A percentile compares a stretch with the other conserved stretches of the same genome.
Conservation (phyloP, 805 yeast genomes). For the Metschnikowia corniflorae region DNA sequence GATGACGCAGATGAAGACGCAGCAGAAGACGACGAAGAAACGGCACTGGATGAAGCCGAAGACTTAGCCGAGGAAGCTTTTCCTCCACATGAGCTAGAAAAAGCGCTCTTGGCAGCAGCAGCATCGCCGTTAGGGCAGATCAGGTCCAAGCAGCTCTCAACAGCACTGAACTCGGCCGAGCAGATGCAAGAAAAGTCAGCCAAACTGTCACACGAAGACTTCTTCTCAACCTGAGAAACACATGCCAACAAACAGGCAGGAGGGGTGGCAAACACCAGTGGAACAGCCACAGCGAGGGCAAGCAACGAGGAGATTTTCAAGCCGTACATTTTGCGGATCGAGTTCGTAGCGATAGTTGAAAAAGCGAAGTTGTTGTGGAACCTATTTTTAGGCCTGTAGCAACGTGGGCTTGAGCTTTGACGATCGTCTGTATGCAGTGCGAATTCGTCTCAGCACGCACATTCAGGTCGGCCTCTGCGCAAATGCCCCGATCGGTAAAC, state of each 20-base stretch:
- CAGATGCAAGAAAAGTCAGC: conserved; percentile 70
- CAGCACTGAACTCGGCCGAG: conserved; percentile 46
- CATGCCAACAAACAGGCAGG: conserved; percentile 93
- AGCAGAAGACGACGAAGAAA: conserved; percentile 15
- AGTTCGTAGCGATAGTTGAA: background rate
- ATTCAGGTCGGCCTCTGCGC: background rate
- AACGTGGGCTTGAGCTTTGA: too few species aligned
- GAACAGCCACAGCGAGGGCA: conserved; percentile 39
- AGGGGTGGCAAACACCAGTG: conserved; percentile 62
- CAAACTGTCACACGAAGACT: conserved; percentile 54
- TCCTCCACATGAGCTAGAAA: conserved; percentile 50
- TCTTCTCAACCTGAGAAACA: conserved; percentile 66
- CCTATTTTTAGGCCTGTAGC: conserved; percentile 5
- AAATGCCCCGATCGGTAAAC: conserved; percentile 7
- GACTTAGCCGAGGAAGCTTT: conserved; percentile 31
- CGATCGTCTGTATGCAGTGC: conserved; percentile 6
- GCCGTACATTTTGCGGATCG: conserved; percentile 11
- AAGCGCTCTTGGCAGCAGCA: conserved; percentile 56
- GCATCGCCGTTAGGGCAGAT: conserved; percentile 66
- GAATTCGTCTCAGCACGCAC: conserved; percentile 6
- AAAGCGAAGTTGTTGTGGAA: too few species aligned
- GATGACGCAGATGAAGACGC: conserved; percentile 16
- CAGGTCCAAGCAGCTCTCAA: conserved; percentile 60
- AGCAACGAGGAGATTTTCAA: conserved; percentile 16
- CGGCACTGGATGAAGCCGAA: conserved; percentile 7